Base-by-base conservation (phyloP, 1,139 yeast species). In the Torulaspora globosa region DNA sequence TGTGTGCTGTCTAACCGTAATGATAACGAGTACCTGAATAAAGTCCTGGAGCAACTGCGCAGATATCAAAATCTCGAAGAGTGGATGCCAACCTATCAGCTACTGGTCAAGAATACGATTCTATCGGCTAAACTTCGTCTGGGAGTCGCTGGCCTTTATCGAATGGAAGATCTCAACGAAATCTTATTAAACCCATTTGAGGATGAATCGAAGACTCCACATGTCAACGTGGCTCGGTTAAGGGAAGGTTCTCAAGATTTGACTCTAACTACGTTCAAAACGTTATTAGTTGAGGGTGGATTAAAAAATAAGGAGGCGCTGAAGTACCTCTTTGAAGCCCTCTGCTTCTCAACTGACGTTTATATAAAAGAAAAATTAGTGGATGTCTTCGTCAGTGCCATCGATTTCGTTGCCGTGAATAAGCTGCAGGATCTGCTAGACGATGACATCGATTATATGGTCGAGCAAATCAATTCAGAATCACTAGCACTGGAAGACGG, bases 31-130 rank as follows among this genome's bases (percentile, higher is more conserved):
- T 76, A 74, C 56, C 59, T 75, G 6, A 57, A 63, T 8, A 73
- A 71, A 15, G 78, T 81, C 0, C 60, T 78, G 14, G 71, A 73
- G 14, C 88, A 90, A 60, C 70, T 94, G 41, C 79, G 82, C 44
- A 74, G 97, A 51, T 76, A 83, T 50, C 80, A 82, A 53, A 80
- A 90, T 53, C 72, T 94, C 67, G 97, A 92, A 58, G 82, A 79
- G 41, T 89, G 95, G 95, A 74, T 84, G 11, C 95, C 96, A 0
- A 82, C 95, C 0, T 80, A 76, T 54, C 84, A 83, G 38, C 69
- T 76, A 33, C 62, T 75, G 36, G 71, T 88, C 9, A 78, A 72
- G 70, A 18, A 72, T 78, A 8, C 82, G 84, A 46, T 66, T 83
- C 34, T 71, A 67, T 42, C 82, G 76, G 60, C 53, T 23, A 84